Evolutionary conservation across 495 filamentous ascomycete genomes (phyloP), one percentile per base, ranked within the genome.

Genomic region (Evansstolkia leycettana): DNA sequence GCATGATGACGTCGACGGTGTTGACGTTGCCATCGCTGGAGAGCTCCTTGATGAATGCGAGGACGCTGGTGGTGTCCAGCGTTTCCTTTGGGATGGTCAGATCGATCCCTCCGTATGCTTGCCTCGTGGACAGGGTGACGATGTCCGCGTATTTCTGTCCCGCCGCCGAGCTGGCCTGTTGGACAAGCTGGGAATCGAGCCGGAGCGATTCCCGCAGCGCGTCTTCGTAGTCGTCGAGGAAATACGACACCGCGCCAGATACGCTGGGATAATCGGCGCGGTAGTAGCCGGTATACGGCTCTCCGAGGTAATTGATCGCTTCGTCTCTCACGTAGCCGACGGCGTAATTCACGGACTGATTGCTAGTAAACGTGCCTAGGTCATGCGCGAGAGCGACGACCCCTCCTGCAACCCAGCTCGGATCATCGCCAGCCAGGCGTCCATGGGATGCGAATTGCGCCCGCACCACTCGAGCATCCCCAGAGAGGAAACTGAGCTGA

Each of bases 41-140:
- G 17, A 72, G 62, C 43, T 72, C 67, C 37, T 74, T 72, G 39
- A 72, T 48, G 33, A 71, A 74, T 9, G 64, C 57, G 39, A 73
- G 47, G 26, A 58, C 50, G 36, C 59, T 52, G 23, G 47, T 48
- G 9, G 58, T 64, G 41, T 61, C 54, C 8, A 58, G 61, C 19
- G 64, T 60, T 24, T 59, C 51, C 9, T 51, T 43, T 4, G 64
- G 54, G 17, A 70, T 62, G 0, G 57, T 65, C 24, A 70, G 24
- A 18, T 70, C 67, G 33, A 67, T 62, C 7, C 57, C 64, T 33
- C 62, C 68, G 37, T 61, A 70, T n/a, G 57, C 64, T 33, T 72
- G 68, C 11, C 65, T 56, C 14, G 60, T 53, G 6, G 59, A 65
- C 27, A 70, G 41, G 26, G 63, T 54, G 11, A 70, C 42, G 25